Evolutionary conservation across 169 alveolate genomes (phyloP).

Genomic region (Cryptosporidium baileyi): DNA sequence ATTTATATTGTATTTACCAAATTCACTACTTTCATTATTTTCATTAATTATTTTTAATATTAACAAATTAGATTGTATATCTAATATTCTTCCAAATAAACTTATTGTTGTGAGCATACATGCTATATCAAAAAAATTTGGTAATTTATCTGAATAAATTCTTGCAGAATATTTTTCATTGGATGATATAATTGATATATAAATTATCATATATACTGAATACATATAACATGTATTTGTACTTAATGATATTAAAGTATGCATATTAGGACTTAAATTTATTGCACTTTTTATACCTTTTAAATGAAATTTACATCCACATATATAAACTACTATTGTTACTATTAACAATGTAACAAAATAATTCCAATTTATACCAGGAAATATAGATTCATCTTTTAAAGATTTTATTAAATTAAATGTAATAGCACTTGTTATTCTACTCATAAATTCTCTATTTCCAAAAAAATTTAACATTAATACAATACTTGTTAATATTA

Average conservation of each 20-base stretch:
- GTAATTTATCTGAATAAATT: constrained; percentile 43
- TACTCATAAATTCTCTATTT: constrained; percentile 10
- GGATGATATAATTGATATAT: constrained; percentile 27
- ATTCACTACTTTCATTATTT: not conserved
- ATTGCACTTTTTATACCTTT: constrained; percentile 20
- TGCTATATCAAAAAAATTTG: constrained; percentile 57
- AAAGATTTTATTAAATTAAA: constrained; percentile 7
- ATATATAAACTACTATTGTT: constrained; percentile 27
- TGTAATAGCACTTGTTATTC: not conserved
- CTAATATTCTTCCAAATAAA: constrained; percentile 59
- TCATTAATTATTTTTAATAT: constrained; percentile 11
- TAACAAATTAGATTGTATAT: constrained; percentile 22
- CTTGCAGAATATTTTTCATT: not conserved
- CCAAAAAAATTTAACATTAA: constrained; percentile 3
- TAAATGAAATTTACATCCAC: constrained; percentile 43
- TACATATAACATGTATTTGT: constrained; percentile 42
- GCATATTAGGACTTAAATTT: constrained; percentile 23
- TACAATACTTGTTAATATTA: constrained; percentile 26
- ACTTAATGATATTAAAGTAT: constrained; percentile 36
- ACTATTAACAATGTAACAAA: not conserved
- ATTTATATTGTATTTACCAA: constrained; percentile 2
- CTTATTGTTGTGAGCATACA: constrained; percentile 57
- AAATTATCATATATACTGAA: constrained; percentile 24
- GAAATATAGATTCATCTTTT: not conserved
- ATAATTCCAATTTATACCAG: constrained; percentile 58